Evolutionary conservation across 345 rosid genomes (phyloP).

Genomic region (Brassica nigra): DNA sequence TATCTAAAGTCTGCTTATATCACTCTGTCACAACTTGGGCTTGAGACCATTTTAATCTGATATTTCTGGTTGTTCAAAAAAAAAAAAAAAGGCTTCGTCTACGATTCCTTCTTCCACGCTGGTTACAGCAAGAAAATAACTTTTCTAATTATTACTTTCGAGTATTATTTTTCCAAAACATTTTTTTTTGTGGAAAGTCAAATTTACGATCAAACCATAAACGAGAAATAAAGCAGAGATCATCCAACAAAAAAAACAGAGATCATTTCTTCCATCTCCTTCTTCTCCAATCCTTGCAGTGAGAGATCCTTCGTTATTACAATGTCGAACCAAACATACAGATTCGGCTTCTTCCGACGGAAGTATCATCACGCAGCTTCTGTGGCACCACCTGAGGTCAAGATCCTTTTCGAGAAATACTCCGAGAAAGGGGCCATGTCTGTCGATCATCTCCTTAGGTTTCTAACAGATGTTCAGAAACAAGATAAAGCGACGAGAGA

Average conservation of each 20-base stretch:
- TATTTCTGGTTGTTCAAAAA: too few relatives aligned
- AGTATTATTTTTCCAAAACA: background rate
- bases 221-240: conserved; percentile 2
- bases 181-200: conserved; percentile 8
- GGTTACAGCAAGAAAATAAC: conserved; percentile 6
- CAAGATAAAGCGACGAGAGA: conserved; percentile 53
- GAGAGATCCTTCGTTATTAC: background rate
- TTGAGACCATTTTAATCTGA: too few relatives aligned
- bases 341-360: conserved; percentile 57
- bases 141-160: background rate
- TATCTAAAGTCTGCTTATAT: too few relatives aligned
- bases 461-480: conserved; percentile 64
- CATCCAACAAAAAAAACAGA: background rate
- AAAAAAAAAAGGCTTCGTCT: background rate
- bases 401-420: conserved; percentile 51
- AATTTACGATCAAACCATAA: background rate
- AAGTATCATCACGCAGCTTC: conserved; percentile 52
- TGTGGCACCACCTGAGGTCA: conserved; percentile 65
- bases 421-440: conserved; percentile 67
- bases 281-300: conserved; percentile 6
- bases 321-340: conserved; percentile 74
- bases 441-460: conserved; percentile 52
- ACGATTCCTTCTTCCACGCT: conserved; percentile 3
- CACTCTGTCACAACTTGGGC: too few relatives aligned
- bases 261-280: conserved; percentile 13